A percentile compares a stretch with the other conserved stretches of the same genome.
phyloP scores from a whole-genome alignment of 2,329 filamentous ascomycete genomes.

The Calcarisporium arbuscula region DNA sequence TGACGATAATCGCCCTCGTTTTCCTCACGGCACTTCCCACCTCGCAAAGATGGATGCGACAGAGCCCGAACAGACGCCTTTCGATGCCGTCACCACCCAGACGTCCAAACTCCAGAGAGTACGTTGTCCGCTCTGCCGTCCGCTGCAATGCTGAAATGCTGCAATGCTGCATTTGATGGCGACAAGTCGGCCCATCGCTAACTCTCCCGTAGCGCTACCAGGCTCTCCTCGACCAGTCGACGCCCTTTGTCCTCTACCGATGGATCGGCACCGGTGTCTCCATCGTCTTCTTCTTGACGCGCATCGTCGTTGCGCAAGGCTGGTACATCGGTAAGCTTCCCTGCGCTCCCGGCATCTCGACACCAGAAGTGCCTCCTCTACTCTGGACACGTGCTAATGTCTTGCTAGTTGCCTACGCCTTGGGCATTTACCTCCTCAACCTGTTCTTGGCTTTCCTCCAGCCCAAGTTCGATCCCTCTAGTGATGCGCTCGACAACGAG shows the following conservation, averaged over 20 bases:
- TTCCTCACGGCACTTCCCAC: no score
- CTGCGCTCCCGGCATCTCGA: background rate
- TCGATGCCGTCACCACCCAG: slow-evolving; percentile 81
- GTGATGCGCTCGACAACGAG: slow-evolving; percentile 83
- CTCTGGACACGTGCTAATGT: slow-evolving; percentile 1
- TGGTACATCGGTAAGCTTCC: slow-evolving; percentile 87
- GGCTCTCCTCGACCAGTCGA: slow-evolving; percentile 87
- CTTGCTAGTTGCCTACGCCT: slow-evolving; percentile 78
- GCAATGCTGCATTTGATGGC: slow-evolving; percentile 2
- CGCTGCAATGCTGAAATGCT: background rate
- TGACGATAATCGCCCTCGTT: no score
- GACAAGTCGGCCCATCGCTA: slow-evolving; percentile 12
- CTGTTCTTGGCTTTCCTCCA: slow-evolving; percentile 97
- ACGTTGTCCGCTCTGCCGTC: slow-evolving; percentile 18
- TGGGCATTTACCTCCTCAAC: slow-evolving; percentile 98
- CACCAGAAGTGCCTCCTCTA: background rate
- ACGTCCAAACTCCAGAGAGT: slow-evolving; percentile 70
- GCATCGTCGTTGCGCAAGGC: slow-evolving; percentile 87
- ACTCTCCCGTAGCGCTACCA: slow-evolving; percentile 69
- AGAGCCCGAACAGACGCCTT: slow-evolving; percentile 86
- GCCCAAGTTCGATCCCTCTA: slow-evolving; percentile 97
- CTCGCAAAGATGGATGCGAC: slow-evolving; percentile 65
- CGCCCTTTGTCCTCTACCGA: slow-evolving; percentile 81
- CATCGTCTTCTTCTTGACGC: slow-evolving; percentile 75
- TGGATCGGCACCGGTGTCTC: slow-evolving; percentile 78